These are phyloP conservation scores for Rubia yunnanensis DNA, from an alignment of 257 asterid genomes.

Conservation along the genomic window DNA sequence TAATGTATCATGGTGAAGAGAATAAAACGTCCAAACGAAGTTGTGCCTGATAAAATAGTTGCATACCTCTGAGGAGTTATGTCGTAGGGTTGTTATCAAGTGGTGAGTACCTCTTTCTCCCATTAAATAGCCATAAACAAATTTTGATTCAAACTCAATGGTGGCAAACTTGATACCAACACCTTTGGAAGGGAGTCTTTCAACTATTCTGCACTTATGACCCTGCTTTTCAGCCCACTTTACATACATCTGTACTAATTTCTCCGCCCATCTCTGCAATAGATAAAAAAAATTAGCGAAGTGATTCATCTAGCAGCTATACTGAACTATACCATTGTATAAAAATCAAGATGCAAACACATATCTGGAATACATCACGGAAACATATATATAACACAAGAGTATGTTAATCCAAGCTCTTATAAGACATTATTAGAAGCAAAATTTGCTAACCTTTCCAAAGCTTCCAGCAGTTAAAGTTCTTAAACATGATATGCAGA, in stretches of 20 bases:
- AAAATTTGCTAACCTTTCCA: background rate
- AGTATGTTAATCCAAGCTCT: background rate
- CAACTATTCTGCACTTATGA: slow-evolving; percentile 53
- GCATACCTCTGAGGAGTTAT: slow-evolving; percentile 39
- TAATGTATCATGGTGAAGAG: too few relatives aligned
- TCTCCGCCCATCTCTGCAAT: slow-evolving; percentile 55
- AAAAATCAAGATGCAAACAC: background rate
- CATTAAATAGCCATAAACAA: slow-evolving; percentile 55
- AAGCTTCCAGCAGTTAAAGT: background rate
- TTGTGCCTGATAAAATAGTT: background rate
- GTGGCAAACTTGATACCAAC: slow-evolving; percentile 40
- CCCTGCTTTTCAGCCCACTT: slow-evolving; percentile 82
- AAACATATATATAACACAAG: background rate
- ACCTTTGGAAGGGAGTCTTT: slow-evolving; percentile 36
- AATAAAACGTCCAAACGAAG: background rate
- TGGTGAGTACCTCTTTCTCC: slow-evolving; percentile 77
- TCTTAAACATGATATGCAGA: background rate
- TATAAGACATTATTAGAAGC: background rate
- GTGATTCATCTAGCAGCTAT: background rate
- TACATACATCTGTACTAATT: slow-evolving; percentile 53
- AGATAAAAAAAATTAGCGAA: slow-evolving; percentile 5
- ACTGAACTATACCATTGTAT: background rate
- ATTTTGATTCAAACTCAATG: slow-evolving; percentile 63
- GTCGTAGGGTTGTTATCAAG: slow-evolving; percentile 28
- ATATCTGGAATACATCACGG: background rate